phyloP scores from a whole-genome alignment of 2,329 filamentous ascomycete genomes.

The Pyrenophora graminea region DNA sequence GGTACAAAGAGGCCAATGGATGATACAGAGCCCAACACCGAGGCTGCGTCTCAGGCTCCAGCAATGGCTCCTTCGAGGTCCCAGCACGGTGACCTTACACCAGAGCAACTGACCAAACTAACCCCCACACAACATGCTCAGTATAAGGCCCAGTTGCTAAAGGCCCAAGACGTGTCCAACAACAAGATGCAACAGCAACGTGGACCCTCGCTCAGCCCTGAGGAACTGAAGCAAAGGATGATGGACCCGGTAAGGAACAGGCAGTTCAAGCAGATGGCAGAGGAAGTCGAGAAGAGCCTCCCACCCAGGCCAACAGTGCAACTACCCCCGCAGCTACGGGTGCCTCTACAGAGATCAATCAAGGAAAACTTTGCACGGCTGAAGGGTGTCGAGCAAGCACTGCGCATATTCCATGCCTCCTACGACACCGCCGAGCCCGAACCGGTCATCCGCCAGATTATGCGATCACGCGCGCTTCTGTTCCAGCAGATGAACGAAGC shows the following conservation, averaged over 20 bases:
- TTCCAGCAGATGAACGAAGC: conserved; percentile 35
- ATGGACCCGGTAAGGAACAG: conserved; percentile 31
- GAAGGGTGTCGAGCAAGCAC: conserved; percentile 37
- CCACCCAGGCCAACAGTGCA: conserved; percentile 28
- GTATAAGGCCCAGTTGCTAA: conserved; percentile 39
- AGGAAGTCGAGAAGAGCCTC: conserved; percentile 35
- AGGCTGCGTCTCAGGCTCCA: conserved; percentile 43
- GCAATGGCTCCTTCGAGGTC: conserved; percentile 42
- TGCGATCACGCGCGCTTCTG: conserved; percentile 30
- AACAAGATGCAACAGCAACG: conserved; percentile 35
- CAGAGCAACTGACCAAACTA: conserved; percentile 42
- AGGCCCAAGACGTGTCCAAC: conserved; percentile 40
- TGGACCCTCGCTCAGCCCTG: conserved; percentile 22
- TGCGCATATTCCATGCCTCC: conserved; percentile 37
- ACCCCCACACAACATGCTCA: conserved; percentile 40
- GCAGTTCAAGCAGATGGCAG: conserved; percentile 34
- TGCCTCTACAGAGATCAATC: conserved; percentile 32
- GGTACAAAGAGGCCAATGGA: conserved; percentile 48
- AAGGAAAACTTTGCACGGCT: conserved; percentile 32
- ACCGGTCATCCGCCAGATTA: conserved; percentile 31
- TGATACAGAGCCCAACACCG: conserved; percentile 47
- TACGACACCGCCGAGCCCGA: conserved; percentile 35
- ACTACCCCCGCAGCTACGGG: conserved; percentile 28
- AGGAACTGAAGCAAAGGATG: conserved; percentile 35
- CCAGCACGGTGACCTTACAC: conserved; percentile 37